These are phyloP conservation scores for Aspergillus brunneoviolaceus DNA, from an alignment of 2,329 filamentous ascomycete genomes.

Conservation along the genomic window DNA sequence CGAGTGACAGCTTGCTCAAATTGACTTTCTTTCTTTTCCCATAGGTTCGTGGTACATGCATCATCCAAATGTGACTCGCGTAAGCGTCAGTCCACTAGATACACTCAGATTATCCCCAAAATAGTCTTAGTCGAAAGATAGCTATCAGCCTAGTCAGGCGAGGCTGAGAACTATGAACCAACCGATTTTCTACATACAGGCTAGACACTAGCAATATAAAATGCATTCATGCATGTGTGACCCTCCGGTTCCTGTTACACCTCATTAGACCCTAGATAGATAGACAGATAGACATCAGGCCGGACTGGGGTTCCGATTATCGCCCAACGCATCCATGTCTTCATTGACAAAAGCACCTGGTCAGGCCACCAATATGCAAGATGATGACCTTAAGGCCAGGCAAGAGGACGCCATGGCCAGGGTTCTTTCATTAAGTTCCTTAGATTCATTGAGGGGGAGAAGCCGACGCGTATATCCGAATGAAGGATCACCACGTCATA, in stretches of 20 bases:
- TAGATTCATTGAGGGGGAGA: not conserved
- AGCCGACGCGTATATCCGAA: not conserved
- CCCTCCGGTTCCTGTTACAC: conserved; percentile 16
- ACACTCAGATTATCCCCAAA: conserved; percentile 14
- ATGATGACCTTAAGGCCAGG: too few species aligned
- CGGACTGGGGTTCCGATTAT: conserved; percentile 9
- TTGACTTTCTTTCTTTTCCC: conserved; percentile 6
- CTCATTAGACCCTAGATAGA: conserved; percentile 6
- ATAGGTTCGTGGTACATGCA: conserved; percentile 16
- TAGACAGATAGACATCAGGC: conserved; percentile 7
- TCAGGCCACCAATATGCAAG: not conserved
- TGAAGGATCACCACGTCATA: not conserved
- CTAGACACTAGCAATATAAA: not conserved
- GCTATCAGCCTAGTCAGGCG: conserved; percentile 5
- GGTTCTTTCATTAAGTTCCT: not conserved
- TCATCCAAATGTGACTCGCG: conserved; percentile 11
- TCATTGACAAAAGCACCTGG: not conserved
- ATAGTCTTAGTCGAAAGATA: conserved; percentile 12
- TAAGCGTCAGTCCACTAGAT: conserved; percentile 14
- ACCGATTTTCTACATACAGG: conserved; percentile 3
- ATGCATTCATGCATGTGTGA: conserved; percentile 12
- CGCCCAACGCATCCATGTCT: conserved; percentile 4
- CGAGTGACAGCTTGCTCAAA: conserved; percentile 6
- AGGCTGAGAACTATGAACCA: conserved; percentile 13
- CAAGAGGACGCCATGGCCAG: not conserved